Evolutionary conservation across 805 yeast genomes (phyloP).

Genomic region (Nakazawaea populi): DNA sequence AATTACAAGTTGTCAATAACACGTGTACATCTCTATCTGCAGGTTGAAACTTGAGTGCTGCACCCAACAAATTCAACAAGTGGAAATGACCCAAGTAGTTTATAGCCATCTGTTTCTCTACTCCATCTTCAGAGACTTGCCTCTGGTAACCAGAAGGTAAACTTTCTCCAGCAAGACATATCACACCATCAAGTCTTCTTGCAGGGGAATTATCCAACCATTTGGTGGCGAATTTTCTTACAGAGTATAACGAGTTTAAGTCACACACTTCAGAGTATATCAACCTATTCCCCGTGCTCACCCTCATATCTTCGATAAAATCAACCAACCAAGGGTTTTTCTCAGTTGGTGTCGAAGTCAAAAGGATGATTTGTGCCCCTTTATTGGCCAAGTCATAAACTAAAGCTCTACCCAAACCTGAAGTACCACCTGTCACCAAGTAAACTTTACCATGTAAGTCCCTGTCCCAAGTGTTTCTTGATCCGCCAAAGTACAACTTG

Average conservation of each 20-base stretch:
- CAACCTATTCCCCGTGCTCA: constrained; percentile 59
- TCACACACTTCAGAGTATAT: constrained; percentile 92
- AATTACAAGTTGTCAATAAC: constrained; percentile 68
- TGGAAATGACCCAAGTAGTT: constrained; percentile 83
- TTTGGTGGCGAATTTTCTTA: constrained; percentile 85
- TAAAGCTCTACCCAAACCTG: constrained; percentile 80
- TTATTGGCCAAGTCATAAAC: constrained; percentile 66
- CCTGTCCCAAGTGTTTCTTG: constrained; percentile 85
- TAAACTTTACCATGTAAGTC: constrained; percentile 87
- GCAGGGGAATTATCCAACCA: constrained; percentile 94
- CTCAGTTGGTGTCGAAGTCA: constrained; percentile 59
- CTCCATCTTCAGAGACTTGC: constrained; percentile 68
- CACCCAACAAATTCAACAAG: constrained; percentile 71
- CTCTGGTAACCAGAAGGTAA: constrained; percentile 64
- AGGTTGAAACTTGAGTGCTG: constrained; percentile 82
- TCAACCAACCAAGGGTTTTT: constrained; percentile 68
- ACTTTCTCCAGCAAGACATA: constrained; percentile 83
- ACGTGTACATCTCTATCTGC: constrained; percentile 92
- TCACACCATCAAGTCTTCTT: constrained; percentile 81
- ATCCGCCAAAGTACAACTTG: constrained; percentile 76
- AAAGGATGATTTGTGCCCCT: constrained; percentile 83
- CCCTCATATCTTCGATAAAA: constrained; percentile 72
- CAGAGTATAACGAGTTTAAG: constrained; percentile 61
- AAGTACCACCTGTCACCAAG: constrained; percentile 87
- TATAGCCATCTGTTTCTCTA: constrained; percentile 78